These are phyloP conservation scores for Candida ovalis DNA, from an alignment of 805 yeast species.

Conservation along the genomic window DNA sequence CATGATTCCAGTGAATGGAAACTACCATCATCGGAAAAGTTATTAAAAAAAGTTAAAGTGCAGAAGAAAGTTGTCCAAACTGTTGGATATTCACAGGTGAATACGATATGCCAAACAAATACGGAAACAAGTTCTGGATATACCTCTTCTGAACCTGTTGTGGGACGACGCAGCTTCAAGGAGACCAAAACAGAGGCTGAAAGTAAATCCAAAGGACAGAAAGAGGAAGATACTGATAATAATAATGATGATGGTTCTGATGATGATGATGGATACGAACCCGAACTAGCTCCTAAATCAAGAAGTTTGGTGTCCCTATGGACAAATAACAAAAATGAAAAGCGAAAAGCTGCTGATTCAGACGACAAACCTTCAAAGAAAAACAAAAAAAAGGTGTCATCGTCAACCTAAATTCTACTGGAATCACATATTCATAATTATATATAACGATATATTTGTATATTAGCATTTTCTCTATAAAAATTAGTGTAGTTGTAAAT, in stretches of 20 bases:
- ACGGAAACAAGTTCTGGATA: neutral
- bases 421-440: neutral
- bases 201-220: conserved; percentile 15
- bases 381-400: neutral
- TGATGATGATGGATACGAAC: conserved; percentile 21
- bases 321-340: conserved; percentile 6
- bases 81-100: conserved; percentile 30
- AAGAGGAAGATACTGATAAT: conserved; percentile 6
- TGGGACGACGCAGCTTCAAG: conserved; percentile 31
- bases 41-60: conserved; percentile 19
- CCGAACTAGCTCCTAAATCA: conserved; percentile 2
- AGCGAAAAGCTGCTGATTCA: conserved; percentile 20
- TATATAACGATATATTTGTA: conserved; percentile 1
- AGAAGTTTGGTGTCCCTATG: conserved; percentile 12
- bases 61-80: conserved; percentile 15
- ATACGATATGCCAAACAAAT: conserved; percentile 5
- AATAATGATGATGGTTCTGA: conserved; percentile 14
- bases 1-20: conserved; percentile 54
- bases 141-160: conserved; percentile 1
- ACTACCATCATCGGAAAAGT: conserved; percentile 31
- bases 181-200: conserved; percentile 2
- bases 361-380: conserved; percentile 1
- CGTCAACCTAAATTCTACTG: neutral
- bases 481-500: neutral
- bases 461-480: neutral